A percentile compares a stretch with the other conserved stretches of the same genome.
phyloP scores from a whole-genome alignment of 1,284 basidiomycete genomes.

The Meira miltonrushii region DNA sequence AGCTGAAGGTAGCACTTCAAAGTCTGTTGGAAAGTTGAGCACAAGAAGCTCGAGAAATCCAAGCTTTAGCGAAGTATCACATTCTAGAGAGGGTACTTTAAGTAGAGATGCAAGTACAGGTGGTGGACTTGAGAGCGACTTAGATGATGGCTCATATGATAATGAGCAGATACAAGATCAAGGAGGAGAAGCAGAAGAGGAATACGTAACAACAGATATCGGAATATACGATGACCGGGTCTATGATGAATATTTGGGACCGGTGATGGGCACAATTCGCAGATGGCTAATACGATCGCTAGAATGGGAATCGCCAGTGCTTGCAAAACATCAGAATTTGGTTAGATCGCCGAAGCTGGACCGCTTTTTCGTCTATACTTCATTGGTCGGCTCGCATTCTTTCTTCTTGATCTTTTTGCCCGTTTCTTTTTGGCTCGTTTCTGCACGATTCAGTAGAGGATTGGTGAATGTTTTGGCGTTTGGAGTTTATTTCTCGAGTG shows the following conservation, averaged over 20 bases:
- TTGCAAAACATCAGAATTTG: slow-evolving; percentile 28
- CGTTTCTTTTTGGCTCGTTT: slow-evolving; percentile 79
- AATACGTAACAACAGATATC: slow-evolving; percentile 27
- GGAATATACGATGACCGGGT: slow-evolving; percentile 31
- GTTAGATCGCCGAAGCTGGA: slow-evolving; percentile 63
- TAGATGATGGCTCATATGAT: not conserved
- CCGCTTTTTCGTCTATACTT: slow-evolving; percentile 82
- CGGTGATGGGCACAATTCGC: slow-evolving; percentile 25
- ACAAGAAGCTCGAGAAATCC: not conserved
- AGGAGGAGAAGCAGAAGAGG: slow-evolving; percentile 15
- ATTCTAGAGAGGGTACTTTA: slow-evolving; percentile 1
- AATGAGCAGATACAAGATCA: slow-evolving; percentile 4
- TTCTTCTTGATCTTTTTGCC: slow-evolving; percentile 91
- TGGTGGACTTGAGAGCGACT: not conserved
- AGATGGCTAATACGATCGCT: slow-evolving; percentile 24
- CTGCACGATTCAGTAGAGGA: slow-evolving; percentile 65
- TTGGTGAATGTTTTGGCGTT: slow-evolving; percentile 64
- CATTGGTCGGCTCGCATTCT: slow-evolving; percentile 73
- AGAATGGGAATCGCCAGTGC: slow-evolving; percentile 22
- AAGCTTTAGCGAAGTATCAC: not conserved
- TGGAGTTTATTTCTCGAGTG: slow-evolving; percentile 77
- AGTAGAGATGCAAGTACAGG: not conserved
- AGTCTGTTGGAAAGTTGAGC: not conserved
- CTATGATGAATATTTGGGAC: slow-evolving; percentile 36
- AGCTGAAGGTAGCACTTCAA: no score